These are phyloP conservation scores for Boletellus sp. DNA, from an alignment of 1,284 basidiomycete species.

Conservation along the genomic window DNA sequence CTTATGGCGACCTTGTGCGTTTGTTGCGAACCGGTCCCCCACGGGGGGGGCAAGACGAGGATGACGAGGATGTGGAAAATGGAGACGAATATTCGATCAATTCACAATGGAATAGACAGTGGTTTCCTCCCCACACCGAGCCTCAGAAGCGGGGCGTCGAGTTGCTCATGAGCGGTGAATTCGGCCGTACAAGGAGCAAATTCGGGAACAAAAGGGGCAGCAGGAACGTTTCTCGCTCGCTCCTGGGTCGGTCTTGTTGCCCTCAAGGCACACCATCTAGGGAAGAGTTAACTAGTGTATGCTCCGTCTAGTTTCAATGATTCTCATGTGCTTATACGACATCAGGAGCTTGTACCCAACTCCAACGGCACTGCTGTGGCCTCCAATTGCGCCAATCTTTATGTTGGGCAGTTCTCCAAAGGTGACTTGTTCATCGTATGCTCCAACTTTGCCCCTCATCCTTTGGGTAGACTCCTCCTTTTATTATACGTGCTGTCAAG, in stretches of 20 bases:
- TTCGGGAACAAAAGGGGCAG: constrained; percentile 35
- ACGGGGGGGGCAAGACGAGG: constrained; percentile 26
- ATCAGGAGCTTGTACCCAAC: constrained; percentile 81
- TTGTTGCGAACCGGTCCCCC: constrained; percentile 14
- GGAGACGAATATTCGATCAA: constrained; percentile 34
- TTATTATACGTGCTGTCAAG: constrained; percentile 81
- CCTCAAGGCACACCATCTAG: constrained; percentile 40
- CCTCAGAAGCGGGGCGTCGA: constrained; percentile 71
- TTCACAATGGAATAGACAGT: constrained; percentile 29
- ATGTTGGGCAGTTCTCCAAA: constrained; percentile 88
- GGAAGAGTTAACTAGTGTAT: constrained; percentile 54
- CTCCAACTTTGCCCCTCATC: constrained; percentile 1
- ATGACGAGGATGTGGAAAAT: constrained; percentile 38
- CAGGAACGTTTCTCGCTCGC: constrained; percentile 46
- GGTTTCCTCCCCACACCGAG: constrained; percentile 52
- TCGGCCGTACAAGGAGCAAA: constrained; percentile 66
- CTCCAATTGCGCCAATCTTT: constrained; percentile 77
- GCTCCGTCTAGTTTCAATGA: constrained; percentile 16
- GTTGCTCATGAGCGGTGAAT: constrained; percentile 80
- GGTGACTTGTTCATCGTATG: constrained; percentile 43
- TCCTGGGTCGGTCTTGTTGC: constrained; percentile 41
- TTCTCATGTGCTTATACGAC: constrained; percentile 3
- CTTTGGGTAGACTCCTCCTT: constrained; percentile 62
- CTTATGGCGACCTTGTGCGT: constrained; percentile 22
- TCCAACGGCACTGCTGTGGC: constrained; percentile 86